These are phyloP conservation scores for Pseudophaeomoniella oleicola DNA, from an alignment of 2,329 filamentous ascomycete species.

Conservation along the genomic window DNA sequence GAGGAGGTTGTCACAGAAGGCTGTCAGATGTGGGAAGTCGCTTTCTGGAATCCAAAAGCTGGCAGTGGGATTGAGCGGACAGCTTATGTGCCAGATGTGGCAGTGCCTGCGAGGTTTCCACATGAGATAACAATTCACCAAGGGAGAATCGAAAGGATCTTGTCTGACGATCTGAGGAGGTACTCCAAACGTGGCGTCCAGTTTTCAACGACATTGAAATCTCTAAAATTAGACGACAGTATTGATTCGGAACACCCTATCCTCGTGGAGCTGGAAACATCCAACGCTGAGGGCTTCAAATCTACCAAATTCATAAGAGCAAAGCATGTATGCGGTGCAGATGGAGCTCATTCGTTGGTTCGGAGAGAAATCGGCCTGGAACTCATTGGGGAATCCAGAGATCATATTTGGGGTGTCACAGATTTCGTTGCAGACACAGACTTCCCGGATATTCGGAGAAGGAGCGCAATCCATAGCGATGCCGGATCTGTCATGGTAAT, in stretches of 20 bases:
- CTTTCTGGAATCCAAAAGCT: slow-evolving; percentile 45
- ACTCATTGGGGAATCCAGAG: slow-evolving; percentile 38
- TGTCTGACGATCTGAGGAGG: slow-evolving; percentile 36
- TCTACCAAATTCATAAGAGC: slow-evolving; percentile 6
- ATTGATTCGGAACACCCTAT: background rate
- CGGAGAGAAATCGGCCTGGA: slow-evolving; percentile 42
- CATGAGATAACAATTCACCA: slow-evolving; percentile 56
- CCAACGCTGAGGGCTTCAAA: slow-evolving; percentile 37
- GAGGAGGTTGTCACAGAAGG: slow-evolving; percentile 51
- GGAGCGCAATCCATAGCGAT: slow-evolving; percentile 43
- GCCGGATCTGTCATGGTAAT: slow-evolving; percentile 50
- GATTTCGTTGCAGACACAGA: slow-evolving; percentile 40
- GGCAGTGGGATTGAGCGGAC: slow-evolving; percentile 39
- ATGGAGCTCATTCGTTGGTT: slow-evolving; percentile 55
- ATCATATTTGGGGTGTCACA: slow-evolving; percentile 31
- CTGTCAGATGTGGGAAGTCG: slow-evolving; percentile 54
- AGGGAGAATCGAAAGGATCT: slow-evolving; percentile 54
- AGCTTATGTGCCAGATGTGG: slow-evolving; percentile 48
- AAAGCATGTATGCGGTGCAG: slow-evolving; percentile 46
- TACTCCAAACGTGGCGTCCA: background rate
- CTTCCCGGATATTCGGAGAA: slow-evolving; percentile 45
- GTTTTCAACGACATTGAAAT: background rate
- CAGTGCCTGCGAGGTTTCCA: slow-evolving; percentile 46
- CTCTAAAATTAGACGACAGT: background rate
- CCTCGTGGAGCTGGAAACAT: slow-evolving; percentile 21